These are phyloP conservation scores for Lycium barbarum DNA, from an alignment of 257 asterid genomes.

Conservation along the genomic window DNA sequence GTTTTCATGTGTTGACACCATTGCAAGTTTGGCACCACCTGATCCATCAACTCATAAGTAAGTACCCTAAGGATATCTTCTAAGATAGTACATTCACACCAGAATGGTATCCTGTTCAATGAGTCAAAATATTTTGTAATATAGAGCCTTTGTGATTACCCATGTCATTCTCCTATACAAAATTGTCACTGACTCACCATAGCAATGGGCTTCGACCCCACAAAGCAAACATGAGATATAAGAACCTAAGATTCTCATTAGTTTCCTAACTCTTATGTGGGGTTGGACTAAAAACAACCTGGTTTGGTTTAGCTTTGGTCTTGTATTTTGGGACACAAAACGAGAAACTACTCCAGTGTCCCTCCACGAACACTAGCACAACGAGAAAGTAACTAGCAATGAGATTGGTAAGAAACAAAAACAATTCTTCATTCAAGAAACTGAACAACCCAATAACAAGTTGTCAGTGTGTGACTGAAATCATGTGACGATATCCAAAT, in stretches of 20 bases:
- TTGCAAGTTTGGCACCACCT: conserved; percentile 7
- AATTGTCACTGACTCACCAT: background rate
- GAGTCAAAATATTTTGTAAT: background rate
- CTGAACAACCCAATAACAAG: conserved; percentile 6
- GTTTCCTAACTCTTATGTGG: background rate
- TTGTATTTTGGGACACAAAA: background rate
- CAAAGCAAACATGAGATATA: conserved; percentile 16
- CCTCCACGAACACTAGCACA: background rate
- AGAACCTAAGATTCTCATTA: background rate
- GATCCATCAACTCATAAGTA: conserved; percentile 11
- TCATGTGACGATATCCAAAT: background rate
- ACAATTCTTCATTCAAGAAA: background rate
- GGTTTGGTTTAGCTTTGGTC: background rate
- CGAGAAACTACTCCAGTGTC: background rate
- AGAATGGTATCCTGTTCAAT: background rate
- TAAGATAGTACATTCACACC: background rate
- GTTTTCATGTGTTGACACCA: background rate
- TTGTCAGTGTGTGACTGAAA: background rate
- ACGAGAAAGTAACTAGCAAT: conserved; percentile 1
- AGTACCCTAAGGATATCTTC: background rate
- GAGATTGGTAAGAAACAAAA: background rate
- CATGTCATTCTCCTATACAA: background rate
- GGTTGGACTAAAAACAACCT: background rate
- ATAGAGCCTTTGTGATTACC: background rate
- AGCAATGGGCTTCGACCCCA: background rate